Evolutionary conservation across 176 grass and related monocot species (phyloP), one percentile per base, ranked within the genome.

Genomic region (Aegilops longissima): DNA sequence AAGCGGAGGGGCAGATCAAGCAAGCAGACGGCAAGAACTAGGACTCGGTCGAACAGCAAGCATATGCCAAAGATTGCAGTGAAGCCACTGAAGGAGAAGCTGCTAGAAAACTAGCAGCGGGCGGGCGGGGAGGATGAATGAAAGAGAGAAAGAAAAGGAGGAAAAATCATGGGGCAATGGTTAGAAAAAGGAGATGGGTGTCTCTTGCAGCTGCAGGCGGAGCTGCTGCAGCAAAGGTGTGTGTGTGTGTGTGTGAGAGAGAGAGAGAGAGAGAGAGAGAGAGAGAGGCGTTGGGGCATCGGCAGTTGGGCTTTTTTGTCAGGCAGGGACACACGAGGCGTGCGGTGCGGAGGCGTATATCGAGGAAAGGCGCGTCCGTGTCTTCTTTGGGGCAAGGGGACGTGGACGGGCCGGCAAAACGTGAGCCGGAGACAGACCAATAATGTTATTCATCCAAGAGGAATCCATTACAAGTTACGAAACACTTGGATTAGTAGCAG

Each of bases 91-190:
- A 54, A 54, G 6, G 51, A 18, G 51, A 54, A 52, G 49, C 1
- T 51, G 2, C 1, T 51, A 0, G 63, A 77, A 86, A 86, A 84
- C 0, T 4, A 75, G 72, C 23, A 5, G 49, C 49, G 5, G 49
- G 49, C 51, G 51, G 44, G 44, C 3, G 3, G 8, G 44, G 44
- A 6, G 84, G 86, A 76, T 59, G 44, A 30, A 79, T 54, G 82
- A 38, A 83, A 84, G 54, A 84, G 58, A 66, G 78, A 71, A 61
- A 70, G 45, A 42, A 78, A 70, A 81, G 33, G 80, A 66, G 62
- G 9, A 69, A 76, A 84, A 84, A 87, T 79, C 71, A 86, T 72
- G 86, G 59, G 14, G 66, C 54, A 24, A 64, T 44, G 29, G 35
- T 76, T 70, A 75, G 47, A 56, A 33, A 54, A 82, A 68, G 83